Evolutionary conservation across 1,284 basidiomycete species (phyloP).

Genomic region (Rhizopogon parksii): DNA sequence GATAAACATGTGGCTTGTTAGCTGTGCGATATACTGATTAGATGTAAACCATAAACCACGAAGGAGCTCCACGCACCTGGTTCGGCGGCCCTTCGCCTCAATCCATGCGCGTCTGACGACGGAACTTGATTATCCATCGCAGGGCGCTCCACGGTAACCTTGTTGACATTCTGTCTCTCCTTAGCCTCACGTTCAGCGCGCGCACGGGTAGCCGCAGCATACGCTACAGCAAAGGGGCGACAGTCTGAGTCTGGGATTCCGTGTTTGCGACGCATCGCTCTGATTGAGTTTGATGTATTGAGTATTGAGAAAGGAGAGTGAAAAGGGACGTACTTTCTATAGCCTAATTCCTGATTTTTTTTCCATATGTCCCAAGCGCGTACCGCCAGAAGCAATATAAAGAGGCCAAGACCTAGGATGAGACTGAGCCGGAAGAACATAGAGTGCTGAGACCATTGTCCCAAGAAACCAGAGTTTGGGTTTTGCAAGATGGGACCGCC

Average conservation of each 20-base stretch:
- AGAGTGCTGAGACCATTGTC: slow-evolving; percentile 30
- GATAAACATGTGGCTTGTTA: slow-evolving; percentile 17
- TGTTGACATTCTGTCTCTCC: slow-evolving; percentile 26
- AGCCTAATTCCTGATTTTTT: slow-evolving; percentile 49
- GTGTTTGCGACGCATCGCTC: slow-evolving; percentile 59
- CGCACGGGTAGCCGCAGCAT: slow-evolving; percentile 54
- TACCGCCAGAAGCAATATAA: slow-evolving; percentile 26
- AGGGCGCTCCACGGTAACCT: slow-evolving; percentile 19
- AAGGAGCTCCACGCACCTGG: slow-evolving; percentile 24
- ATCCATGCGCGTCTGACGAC: slow-evolving; percentile 19
- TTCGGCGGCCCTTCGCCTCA: slow-evolving; percentile 30
- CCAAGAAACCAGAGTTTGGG: slow-evolving; percentile 25
- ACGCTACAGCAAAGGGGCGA: slow-evolving; percentile 78
- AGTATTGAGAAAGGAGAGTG: slow-evolving; percentile 2
- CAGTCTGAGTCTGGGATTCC: slow-evolving; percentile 76
- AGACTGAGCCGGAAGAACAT: slow-evolving; percentile 32
- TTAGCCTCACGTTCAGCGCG: slow-evolving; percentile 40
- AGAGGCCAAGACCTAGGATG: slow-evolving; percentile 31
- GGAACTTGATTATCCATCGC: slow-evolving; percentile 22
- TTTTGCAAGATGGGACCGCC: slow-evolving; percentile 45
- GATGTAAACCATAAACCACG: slow-evolving; percentile 21
- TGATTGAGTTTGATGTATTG: slow-evolving; percentile 16
- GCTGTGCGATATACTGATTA: slow-evolving; percentile 23
- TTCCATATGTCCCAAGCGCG: slow-evolving; percentile 37
- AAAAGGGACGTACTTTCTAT: slow-evolving; percentile 46